Evolutionary conservation across 192 early-diverging fungal species (phyloP), one percentile per base, ranked within the genome.

Genomic region (Globomyces pollinis-pini): DNA sequence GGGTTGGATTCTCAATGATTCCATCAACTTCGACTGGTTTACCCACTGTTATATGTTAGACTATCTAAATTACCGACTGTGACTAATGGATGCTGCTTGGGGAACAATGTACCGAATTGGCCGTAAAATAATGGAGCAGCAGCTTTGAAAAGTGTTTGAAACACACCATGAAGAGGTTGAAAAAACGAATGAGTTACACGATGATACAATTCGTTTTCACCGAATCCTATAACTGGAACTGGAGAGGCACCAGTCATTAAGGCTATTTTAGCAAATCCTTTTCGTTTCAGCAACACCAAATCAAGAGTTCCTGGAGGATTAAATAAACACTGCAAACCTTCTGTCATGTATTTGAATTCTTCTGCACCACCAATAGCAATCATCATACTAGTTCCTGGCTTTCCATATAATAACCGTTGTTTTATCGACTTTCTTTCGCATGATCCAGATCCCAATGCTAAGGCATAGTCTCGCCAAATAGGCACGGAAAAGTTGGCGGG

Each of bases 301-400:
- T 54, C 52, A 4, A 54, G 24, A 23, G 52, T 54, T 2, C 52
- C 52, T 54, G 15, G 26, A 33, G 15, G 28, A 5, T 24, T 6
- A 23, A 54, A 54, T 5, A 26, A 4, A 13, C 28, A n/a, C n/a
- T n/a, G n/a, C n/a, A n/a, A n/a, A 47, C 44, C 44, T 47, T 47
- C 44, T 9, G 44, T 47, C 32, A 64, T 91, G 33, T 78, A 66
- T 44, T 90, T 76, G 31, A 57, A 57, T 23, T 54, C 52, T 54
- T 54, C 52, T 2, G 52, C 52, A 35, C 52, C 52, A 18, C 52
- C 52, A 32, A 54, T 24, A 13, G 52, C 52, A 33, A 54, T 54
- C 8, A 54, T 54, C 52, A 54, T 54, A 9, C 21, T 26, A 20
- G 52, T 54, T 4, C 52, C 52, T 8, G 52, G 52, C 15, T 54